These are phyloP conservation scores for Groenewaldozyma sp. DNA, from an alignment of 1,139 yeast species.

Conservation along the genomic window DNA sequence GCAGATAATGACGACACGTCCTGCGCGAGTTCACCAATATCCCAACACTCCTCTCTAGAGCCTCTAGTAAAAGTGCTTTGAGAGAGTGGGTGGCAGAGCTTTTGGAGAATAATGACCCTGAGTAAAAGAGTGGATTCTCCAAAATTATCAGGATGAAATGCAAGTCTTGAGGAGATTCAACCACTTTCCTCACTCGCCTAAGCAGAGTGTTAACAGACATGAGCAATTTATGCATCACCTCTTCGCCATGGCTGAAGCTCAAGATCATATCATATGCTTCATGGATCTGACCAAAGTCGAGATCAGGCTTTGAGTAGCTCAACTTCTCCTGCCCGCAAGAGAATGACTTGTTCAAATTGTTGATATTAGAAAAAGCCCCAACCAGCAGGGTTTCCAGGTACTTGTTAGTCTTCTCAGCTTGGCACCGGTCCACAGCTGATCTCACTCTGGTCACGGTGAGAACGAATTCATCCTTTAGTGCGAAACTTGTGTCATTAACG, in stretches of 20 bases:
- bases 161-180: constrained; percentile 21
- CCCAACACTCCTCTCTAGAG: constrained; percentile 59
- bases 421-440: too few species aligned
- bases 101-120: constrained; percentile 18
- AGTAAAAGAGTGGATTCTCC: constrained; percentile 26
- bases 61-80: constrained; percentile 38
- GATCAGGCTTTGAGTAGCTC: constrained; percentile 23
- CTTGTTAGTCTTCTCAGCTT: too few species aligned
- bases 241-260: constrained; percentile 11
- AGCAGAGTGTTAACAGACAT: constrained; percentile 18
- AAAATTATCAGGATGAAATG: constrained; percentile 25
- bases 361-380: constrained; percentile 18
- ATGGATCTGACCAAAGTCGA: constrained; percentile 18
- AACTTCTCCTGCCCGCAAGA: constrained; percentile 14
- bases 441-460: not conserved
- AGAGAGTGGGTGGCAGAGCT: not conserved
- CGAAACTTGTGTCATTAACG: constrained; percentile 8
- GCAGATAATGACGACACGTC: constrained; percentile 37
- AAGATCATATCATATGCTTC: constrained; percentile 19
- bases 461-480: not conserved
- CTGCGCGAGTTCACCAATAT: constrained; percentile 46
- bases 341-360: constrained; percentile 21
- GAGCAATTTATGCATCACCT: constrained; percentile 15
- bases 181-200: constrained; percentile 19
- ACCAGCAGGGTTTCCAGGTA: constrained; percentile 15